Percentiles rank a stretch among this genome's conserved stretches.
Evolutionary conservation across 306 rosid species (phyloP).

Genomic region (Senna siamea): DNA sequence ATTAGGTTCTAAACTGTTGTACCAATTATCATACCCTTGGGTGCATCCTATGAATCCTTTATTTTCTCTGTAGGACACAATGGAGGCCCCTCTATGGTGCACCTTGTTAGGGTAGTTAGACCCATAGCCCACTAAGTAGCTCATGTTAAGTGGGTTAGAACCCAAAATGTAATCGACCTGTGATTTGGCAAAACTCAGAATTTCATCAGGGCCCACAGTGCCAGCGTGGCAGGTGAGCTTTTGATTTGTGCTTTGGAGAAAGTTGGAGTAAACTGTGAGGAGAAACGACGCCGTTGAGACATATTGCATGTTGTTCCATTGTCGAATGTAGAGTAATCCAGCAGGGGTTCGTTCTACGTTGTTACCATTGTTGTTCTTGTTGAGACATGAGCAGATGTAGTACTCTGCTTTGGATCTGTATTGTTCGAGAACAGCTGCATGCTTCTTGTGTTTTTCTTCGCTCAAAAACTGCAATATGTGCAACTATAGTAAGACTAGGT

Average conservation of each 20-base stretch:
- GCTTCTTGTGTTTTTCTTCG: constrained; percentile 63
- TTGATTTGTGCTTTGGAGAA: constrained; percentile 57
- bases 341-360: constrained; percentile 79
- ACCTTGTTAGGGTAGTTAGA: constrained; percentile 71
- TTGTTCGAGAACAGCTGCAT: constrained; percentile 53
- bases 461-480: constrained; percentile 56
- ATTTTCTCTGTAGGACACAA: constrained; percentile 71
- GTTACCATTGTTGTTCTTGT: constrained; percentile 66
- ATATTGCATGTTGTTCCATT: constrained; percentile 99
- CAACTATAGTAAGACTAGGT: too few relatives aligned
- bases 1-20: constrained; percentile 52
- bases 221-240: constrained; percentile 62
- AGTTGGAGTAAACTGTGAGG: constrained; percentile 74
- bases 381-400: constrained; percentile 86
- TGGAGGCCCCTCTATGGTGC: constrained; percentile 94
- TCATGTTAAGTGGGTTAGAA: constrained; percentile 82
- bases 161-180: constrained; percentile 90
- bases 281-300: constrained; percentile 88
- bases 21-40: constrained; percentile 96
- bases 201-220: constrained; percentile 47
- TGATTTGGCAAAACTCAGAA: constrained; percentile 64
- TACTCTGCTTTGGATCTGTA: constrained; percentile 82
- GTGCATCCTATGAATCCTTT: constrained; percentile 96
- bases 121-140: constrained; percentile 89
- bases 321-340: constrained; percentile 72